Conservation (phyloP, 2,329 filamentous ascomycete genomes). For the Phoma sp. region DNA sequence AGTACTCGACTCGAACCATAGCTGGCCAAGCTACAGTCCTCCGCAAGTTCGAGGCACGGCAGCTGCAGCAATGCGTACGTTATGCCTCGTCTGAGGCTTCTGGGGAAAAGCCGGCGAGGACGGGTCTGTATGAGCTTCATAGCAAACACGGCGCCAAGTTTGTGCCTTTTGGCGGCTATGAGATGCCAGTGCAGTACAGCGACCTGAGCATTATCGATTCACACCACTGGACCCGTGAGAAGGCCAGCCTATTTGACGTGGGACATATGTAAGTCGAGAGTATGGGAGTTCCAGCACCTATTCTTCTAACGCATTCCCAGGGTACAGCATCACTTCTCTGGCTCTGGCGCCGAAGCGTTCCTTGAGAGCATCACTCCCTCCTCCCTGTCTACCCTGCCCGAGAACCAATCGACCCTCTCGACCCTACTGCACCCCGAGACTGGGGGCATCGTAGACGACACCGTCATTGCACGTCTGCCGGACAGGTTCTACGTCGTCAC, state of each 20-base stretch:
- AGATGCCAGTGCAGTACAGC: conserved; percentile 91
- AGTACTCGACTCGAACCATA: conserved; percentile 20
- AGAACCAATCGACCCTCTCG: conserved; percentile 81
- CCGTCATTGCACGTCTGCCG: conserved; percentile 78
- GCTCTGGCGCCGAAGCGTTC: conserved; percentile 79
- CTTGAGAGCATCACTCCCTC: conserved; percentile 85
- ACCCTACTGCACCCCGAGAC: conserved; percentile 74
- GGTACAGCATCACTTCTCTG: conserved; percentile 83
- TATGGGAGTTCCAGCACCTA: conserved; percentile 14
- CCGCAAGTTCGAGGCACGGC: conserved; percentile 30
- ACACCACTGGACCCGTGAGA: conserved; percentile 86
- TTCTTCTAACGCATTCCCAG: conserved; percentile 40
- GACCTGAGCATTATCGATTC: conserved; percentile 80
- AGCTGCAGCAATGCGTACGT: conserved; percentile 27
- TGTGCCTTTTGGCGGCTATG: conserved; percentile 92
- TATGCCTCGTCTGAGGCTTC: conserved; percentile 38
- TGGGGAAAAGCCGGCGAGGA: conserved; percentile 58
- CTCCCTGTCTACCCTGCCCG: conserved; percentile 67
- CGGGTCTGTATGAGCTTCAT: conserved; percentile 80
- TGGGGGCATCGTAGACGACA: conserved; percentile 94
- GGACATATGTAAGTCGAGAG: conserved; percentile 78
- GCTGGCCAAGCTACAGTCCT: conserved; percentile 30
- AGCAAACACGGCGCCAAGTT: conserved; percentile 83
- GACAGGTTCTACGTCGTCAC: conserved; percentile 86
- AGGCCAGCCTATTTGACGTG: conserved; percentile 93